A percentile compares a stretch with the other conserved stretches of the same genome.
Conservation (phyloP, 2,329 filamentous ascomycete genomes). For the Colletotrichum phormii region DNA sequence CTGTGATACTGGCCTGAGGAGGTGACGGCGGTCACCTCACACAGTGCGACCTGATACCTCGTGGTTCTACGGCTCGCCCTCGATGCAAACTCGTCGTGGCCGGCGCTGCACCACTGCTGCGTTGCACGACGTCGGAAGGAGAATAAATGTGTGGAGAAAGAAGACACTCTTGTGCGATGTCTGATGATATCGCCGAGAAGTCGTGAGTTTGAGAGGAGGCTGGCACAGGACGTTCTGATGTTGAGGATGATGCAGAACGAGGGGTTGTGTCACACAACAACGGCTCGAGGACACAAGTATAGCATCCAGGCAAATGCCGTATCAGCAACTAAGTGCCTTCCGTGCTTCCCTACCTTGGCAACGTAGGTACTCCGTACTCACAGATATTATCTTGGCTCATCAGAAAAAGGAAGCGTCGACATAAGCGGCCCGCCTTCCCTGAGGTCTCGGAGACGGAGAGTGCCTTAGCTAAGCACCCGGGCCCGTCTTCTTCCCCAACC, state of each 20-base stretch:
- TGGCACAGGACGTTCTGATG: not conserved
- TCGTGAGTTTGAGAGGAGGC: slow-evolving; percentile 7
- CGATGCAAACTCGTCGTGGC: slow-evolving; percentile 37
- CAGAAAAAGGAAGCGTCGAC: not conserved
- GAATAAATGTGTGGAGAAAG: slow-evolving; percentile 25
- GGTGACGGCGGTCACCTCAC: slow-evolving; percentile 31
- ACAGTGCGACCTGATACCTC: slow-evolving; percentile 25
- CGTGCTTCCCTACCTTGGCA: too few species aligned
- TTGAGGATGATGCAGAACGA: not conserved
- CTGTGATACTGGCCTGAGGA: slow-evolving; percentile 32
- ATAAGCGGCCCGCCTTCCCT: not conserved
- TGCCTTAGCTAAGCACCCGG: slow-evolving; percentile 5
- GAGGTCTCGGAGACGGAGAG: not conserved
- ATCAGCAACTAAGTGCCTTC: not conserved
- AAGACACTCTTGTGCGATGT: not conserved
- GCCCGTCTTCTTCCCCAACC: not conserved
- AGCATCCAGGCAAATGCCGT: not conserved
- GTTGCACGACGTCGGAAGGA: slow-evolving; percentile 31
- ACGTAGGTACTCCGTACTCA: not conserved
- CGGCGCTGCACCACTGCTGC: slow-evolving; percentile 28
- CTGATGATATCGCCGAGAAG: slow-evolving; percentile 29
- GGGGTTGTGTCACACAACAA: slow-evolving; percentile 8
- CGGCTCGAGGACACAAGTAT: slow-evolving; percentile 15
- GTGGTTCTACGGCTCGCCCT: slow-evolving; percentile 31
- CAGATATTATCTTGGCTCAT: not conserved